Evolutionary conservation across 176 grass and related monocot genomes (phyloP).

Genomic region (Alopecurus myosuroides): DNA sequence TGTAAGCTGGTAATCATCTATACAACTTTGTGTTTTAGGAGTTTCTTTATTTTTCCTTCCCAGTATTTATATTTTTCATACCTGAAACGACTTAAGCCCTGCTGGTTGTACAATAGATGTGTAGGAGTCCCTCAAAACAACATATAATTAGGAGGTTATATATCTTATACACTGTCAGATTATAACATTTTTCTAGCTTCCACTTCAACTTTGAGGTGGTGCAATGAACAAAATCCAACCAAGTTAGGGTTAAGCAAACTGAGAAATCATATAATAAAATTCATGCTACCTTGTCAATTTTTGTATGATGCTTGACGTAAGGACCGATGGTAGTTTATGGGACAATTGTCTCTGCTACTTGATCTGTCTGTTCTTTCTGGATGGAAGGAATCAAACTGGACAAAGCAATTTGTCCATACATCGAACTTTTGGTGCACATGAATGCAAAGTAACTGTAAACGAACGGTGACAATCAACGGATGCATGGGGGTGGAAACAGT

Average conservation of each 20-base stretch:
- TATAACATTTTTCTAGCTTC: not conserved
- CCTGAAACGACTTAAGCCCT: not conserved
- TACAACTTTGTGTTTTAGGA: not conserved
- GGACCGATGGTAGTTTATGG: not conserved
- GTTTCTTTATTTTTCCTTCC: not conserved
- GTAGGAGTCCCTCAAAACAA: not conserved
- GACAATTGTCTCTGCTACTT: not conserved
- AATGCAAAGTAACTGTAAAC: not conserved
- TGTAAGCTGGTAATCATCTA: slow-evolving; percentile 12
- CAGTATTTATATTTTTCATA: not conserved
- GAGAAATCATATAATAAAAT: not conserved
- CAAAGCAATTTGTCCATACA: not conserved
- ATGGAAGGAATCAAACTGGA: not conserved
- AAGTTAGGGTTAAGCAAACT: not conserved
- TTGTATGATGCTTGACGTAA: not conserved
- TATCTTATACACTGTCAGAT: not conserved
- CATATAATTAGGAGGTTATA: not conserved
- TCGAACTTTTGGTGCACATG: not conserved
- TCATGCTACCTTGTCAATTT: not conserved
- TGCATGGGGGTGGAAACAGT: not conserved
- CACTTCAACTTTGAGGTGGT: not conserved
- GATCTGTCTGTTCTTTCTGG: not conserved
- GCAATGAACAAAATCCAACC: not conserved
- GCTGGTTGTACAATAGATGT: not conserved
- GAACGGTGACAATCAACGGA: not conserved